Percentiles rank a stretch among this genome's conserved stretches.
These are phyloP conservation scores for Cordyceps cicadae DNA, from an alignment of 2,329 filamentous ascomycete genomes.

Conservation along the genomic window DNA sequence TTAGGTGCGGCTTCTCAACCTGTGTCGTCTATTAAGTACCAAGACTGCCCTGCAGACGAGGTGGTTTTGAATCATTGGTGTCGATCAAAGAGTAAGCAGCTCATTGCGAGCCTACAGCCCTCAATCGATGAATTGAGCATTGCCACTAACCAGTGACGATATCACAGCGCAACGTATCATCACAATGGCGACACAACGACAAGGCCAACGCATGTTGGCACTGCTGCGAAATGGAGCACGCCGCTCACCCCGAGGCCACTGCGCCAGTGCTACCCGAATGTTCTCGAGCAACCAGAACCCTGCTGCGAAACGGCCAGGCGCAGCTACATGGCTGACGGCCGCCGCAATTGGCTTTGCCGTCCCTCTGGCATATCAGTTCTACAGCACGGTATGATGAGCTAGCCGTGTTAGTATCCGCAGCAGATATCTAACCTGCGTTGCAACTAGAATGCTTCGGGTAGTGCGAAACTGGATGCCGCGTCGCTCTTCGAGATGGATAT, in stretches of 20 bases:
- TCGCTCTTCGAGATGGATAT: conserved; percentile 80
- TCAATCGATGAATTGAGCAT: not conserved
- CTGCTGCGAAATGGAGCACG: conserved; percentile 20
- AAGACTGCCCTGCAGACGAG: not conserved
- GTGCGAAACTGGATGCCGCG: conserved; percentile 48
- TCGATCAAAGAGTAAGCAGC: not conserved
- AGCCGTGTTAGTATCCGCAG: not conserved
- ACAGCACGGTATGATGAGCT: not conserved
- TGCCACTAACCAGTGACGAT: not conserved
- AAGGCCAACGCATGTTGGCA: conserved; percentile 23
- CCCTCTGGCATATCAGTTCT: conserved; percentile 49
- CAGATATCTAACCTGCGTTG: not conserved
- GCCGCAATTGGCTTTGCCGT: conserved; percentile 42
- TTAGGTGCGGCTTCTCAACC: not conserved
- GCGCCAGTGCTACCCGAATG: conserved; percentile 19
- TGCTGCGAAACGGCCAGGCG: conserved; percentile 16
- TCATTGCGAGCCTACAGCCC: not conserved
- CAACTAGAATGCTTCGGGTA: conserved; percentile 33
- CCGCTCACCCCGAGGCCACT: conserved; percentile 20
- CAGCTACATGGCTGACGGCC: conserved; percentile 25
- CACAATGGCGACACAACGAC: conserved; percentile 24
- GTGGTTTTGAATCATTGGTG: not conserved
- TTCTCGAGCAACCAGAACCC: conserved; percentile 19
- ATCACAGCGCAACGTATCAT: not conserved
- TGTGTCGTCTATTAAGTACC: not conserved